Conservation (phyloP, 768 basidiomycete species). For the Pholiota microspora region DNA sequence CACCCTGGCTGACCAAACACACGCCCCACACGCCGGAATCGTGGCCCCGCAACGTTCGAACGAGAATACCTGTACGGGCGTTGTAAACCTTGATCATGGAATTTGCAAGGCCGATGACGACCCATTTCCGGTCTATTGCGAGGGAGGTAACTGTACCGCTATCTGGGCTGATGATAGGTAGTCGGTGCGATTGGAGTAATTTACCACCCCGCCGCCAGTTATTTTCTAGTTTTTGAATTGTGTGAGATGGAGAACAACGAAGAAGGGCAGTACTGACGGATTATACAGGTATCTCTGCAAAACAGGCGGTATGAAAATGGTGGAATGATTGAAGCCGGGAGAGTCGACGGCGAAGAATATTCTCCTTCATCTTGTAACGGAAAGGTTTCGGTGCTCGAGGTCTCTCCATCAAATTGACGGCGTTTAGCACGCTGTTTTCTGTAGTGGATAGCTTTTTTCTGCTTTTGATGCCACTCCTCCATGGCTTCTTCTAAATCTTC, state of each 20-base stretch:
- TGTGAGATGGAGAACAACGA: background rate
- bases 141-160: slow-evolving; percentile 69
- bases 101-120: slow-evolving; percentile 88
- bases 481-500: slow-evolving; percentile 21
- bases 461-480: slow-evolving; percentile 2
- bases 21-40: slow-evolving; percentile 92
- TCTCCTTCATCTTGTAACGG: background rate
- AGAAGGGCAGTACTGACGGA: background rate
- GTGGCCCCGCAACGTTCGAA: slow-evolving; percentile 80
- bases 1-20: slow-evolving; percentile 71
- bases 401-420: no score
- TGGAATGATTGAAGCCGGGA: background rate
- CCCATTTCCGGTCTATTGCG: slow-evolving; percentile 78
- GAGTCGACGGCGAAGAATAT: background rate
- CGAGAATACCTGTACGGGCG: slow-evolving; percentile 71
- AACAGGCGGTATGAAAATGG: slow-evolving; percentile 22
- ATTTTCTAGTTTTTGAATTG: slow-evolving; percentile 52
- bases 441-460: slow-evolving; percentile 9
- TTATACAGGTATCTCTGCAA: slow-evolving; percentile 6
- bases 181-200: slow-evolving; percentile 63
- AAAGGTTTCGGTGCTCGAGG: background rate
- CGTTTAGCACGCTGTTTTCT: no score
- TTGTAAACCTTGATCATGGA: slow-evolving; percentile 84
- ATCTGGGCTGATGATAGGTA: slow-evolving; percentile 22
- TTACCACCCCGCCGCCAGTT: slow-evolving; percentile 80